These are phyloP conservation scores for Scheffersomyces insectosa DNA, from an alignment of 1,139 yeast genomes.

Conservation along the genomic window DNA sequence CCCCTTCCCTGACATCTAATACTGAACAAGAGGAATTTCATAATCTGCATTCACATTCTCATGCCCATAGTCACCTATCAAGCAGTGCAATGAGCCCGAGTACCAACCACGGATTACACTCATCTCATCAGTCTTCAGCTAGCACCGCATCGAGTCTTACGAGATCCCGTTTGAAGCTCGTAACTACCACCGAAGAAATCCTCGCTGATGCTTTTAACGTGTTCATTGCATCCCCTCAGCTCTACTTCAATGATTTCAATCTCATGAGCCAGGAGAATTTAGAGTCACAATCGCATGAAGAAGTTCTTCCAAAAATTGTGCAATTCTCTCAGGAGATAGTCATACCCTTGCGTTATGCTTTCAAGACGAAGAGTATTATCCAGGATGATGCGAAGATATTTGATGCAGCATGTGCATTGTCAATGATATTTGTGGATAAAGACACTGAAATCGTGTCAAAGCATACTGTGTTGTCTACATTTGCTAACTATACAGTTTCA, in stretches of 20 bases:
- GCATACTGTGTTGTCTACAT: constrained; percentile 24
- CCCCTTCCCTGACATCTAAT: background rate
- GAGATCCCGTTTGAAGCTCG: constrained; percentile 7
- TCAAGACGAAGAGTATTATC: constrained; percentile 22
- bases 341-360: constrained; percentile 35
- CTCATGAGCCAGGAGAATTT: constrained; percentile 23
- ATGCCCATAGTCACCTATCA: background rate
- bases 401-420: constrained; percentile 37
- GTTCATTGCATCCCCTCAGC: constrained; percentile 35
- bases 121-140: background rate
- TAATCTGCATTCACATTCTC: background rate
- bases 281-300: constrained; percentile 7
- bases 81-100: no score
- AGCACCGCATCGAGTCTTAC: background rate
- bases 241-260: constrained; percentile 33
- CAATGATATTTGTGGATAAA: constrained; percentile 31
- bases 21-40: background rate
- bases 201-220: constrained; percentile 38
- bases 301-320: constrained; percentile 11
- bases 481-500: constrained; percentile 30
- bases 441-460: constrained; percentile 18
- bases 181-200: constrained; percentile 30
- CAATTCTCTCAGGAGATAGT: constrained; percentile 29
- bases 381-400: constrained; percentile 26
- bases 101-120: background rate